These are phyloP conservation scores for Fusarium denticulatum DNA, from an alignment of 2,329 filamentous ascomycete genomes.

Conservation along the genomic window DNA sequence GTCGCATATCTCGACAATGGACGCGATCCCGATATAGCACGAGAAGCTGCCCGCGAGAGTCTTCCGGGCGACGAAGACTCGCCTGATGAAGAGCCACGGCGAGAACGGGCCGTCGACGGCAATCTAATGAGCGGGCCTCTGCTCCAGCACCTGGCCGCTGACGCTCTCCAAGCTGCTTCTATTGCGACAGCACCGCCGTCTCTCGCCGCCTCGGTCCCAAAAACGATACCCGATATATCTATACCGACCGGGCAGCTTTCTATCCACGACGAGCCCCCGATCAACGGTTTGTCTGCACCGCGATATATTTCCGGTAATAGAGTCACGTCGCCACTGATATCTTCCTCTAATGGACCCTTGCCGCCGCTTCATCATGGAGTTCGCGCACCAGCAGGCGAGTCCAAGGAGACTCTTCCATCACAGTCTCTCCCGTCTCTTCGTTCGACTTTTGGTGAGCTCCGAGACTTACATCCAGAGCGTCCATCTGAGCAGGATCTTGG, in stretches of 20 bases:
- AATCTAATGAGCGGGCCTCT: slow-evolving; percentile 35
- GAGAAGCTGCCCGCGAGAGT: slow-evolving; percentile 62
- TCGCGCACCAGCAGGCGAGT: slow-evolving; percentile 49
- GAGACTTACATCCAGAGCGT: slow-evolving; percentile 45
- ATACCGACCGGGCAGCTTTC: slow-evolving; percentile 47
- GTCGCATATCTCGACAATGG: slow-evolving; percentile 71
- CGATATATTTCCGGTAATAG: slow-evolving; percentile 16
- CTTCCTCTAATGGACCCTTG: slow-evolving; percentile 45
- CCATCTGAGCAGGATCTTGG: slow-evolving; percentile 47
- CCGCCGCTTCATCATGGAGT: slow-evolving; percentile 53
- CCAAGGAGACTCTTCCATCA: slow-evolving; percentile 51
- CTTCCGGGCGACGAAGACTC: slow-evolving; percentile 57
- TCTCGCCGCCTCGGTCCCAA: slow-evolving; percentile 24
- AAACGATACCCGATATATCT: slow-evolving; percentile 44
- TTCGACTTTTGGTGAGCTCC: slow-evolving; percentile 50
- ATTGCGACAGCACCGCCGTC: slow-evolving; percentile 9
- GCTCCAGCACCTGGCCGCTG: slow-evolving; percentile 48
- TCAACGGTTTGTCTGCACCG: background rate
- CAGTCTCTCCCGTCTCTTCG: slow-evolving; percentile 53
- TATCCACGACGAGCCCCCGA: slow-evolving; percentile 47
- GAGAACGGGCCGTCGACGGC: slow-evolving; percentile 18
- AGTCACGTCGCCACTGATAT: slow-evolving; percentile 37
- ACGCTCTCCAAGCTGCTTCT: slow-evolving; percentile 45
- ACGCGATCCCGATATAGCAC: slow-evolving; percentile 72
- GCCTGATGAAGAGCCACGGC: slow-evolving; percentile 35